A percentile compares a stretch with the other conserved stretches of the same genome.
Evolutionary conservation across 1,284 basidiomycete genomes (phyloP).

Genomic region (Ceratobasidium sp.): DNA sequence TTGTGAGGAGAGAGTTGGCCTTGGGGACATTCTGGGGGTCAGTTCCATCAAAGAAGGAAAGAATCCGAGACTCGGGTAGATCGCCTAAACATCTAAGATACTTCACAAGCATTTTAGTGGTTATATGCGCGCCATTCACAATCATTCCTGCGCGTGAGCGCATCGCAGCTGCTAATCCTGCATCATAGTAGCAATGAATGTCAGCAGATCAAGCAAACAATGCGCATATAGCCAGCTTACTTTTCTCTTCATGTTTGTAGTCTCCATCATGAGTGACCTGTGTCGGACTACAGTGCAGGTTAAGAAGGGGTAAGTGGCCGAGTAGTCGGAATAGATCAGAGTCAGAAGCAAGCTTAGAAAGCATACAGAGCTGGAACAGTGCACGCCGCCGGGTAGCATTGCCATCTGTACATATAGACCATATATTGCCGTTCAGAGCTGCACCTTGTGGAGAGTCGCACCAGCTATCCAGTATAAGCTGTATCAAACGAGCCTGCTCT

Average conservation of each 20-base stretch:
- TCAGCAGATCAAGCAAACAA: too few species aligned
- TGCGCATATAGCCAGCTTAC: conserved; percentile 5
- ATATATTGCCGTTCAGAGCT: conserved; percentile 1
- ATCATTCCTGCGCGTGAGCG: conserved; percentile 5
- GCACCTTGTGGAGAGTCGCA: background rate
- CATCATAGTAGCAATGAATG: too few species aligned
- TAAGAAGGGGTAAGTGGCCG: conserved; percentile 1
- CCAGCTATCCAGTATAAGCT: background rate
- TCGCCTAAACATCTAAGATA: background rate
- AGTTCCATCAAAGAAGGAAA: conserved; percentile 10
- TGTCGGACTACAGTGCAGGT: background rate
- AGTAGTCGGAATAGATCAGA: background rate
- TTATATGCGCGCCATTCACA: conserved; percentile 18
- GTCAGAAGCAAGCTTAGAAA: background rate
- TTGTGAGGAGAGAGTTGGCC: background rate
- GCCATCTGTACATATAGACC: conserved; percentile 25
- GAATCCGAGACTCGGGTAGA: background rate
- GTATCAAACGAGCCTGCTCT: background rate
- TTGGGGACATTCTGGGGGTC: conserved; percentile 28
- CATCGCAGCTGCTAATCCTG: background rate
- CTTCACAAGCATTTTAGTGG: background rate
- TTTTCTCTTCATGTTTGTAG: conserved; percentile 36
- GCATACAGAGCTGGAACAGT: conserved; percentile 22
- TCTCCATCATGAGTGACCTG: conserved; percentile 26
- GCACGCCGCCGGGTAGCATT: background rate